phyloP scores from a whole-genome alignment of 2,329 filamentous ascomycete genomes.

The Curvularia spicifera region DNA sequence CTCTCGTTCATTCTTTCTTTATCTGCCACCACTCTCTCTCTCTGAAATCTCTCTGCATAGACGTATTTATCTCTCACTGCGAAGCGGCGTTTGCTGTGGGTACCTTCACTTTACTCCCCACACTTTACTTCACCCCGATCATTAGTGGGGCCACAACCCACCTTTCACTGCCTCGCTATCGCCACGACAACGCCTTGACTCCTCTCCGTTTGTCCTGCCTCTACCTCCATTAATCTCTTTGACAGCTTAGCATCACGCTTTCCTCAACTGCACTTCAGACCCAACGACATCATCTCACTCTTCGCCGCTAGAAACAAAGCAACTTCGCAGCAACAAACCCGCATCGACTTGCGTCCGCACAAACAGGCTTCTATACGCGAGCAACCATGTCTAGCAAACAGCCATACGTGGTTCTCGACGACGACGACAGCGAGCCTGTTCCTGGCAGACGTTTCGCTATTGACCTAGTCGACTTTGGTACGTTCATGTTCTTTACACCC shows the following conservation, averaged over 20 bases:
- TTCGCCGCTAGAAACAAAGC: not conserved
- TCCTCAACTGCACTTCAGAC: not conserved
- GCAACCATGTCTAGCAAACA: not conserved
- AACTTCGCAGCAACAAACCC: not conserved
- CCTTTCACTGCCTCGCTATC: not conserved
- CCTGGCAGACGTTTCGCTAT: not conserved
- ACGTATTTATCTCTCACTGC: not conserved
- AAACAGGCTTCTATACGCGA: not conserved
- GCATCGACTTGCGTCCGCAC: not conserved
- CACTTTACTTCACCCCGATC: no score
- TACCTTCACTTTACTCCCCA: not conserved
- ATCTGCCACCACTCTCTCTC: not conserved
- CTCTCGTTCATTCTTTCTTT: not conserved
- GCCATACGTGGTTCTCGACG: not conserved
- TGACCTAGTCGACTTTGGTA: slow-evolving; percentile 7
- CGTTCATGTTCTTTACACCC: not conserved
- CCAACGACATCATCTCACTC: not conserved
- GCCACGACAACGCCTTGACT: not conserved
- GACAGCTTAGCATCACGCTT: not conserved
- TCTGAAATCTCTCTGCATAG: not conserved
- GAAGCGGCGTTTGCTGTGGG: not conserved
- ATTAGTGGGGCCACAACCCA: not conserved
- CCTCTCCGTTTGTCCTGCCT: not conserved
- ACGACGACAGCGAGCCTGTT: not conserved
- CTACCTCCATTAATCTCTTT: not conserved